Base-by-base conservation (phyloP, 2,329 filamentous ascomycete genomes). In the Madurella fahalii region DNA sequence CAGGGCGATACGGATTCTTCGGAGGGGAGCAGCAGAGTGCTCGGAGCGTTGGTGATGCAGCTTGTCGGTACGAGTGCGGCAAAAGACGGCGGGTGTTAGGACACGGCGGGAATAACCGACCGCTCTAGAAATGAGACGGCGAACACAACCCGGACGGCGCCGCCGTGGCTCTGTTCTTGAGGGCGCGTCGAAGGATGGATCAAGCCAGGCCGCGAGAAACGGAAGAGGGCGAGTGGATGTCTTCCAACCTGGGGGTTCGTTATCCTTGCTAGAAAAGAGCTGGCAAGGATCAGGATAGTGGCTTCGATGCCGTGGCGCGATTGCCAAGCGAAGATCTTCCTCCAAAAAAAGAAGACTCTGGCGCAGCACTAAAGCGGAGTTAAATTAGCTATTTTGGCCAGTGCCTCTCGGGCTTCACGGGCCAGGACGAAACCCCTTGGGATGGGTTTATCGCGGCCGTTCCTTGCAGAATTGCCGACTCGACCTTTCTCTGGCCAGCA, bases 81-180 rank as follows among this genome's bases (percentile, higher is more conserved):
- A 50, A 54, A 54, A 54, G 45, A 54, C 46, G 47, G 47, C 42
- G 40, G 52, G 41, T 40, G 46, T 49, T 4, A 37, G 34, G 34
- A 37, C 34, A 15, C 4, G 4, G 34, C 34, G 34, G 34, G 34
- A 37, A 37, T 12, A 15, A 37, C 34, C 9, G 9, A 37, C 9
- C 34, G 4, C 34, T 11, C 34, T 37, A 11, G 11, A 37, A 15
- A 37, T 37, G 34, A 37, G 4, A 11, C 34, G 34, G 34, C 13
- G 34, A 37, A 4, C 34, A 11, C 9, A 12, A 37, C 13, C 34
- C 34, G 34, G 11, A 37, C 13, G 4, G 34, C 9, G 9, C 34
- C 34, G 11, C 34, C 11, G 9, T 37, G 11, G 9, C 34, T 11
- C 34, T 15, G 34, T 9, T 37, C 9, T 15, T 15, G 34, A 4